These are phyloP conservation scores for Boletus edulis DNA, from an alignment of 768 basidiomycete species.

Conservation along the genomic window DNA sequence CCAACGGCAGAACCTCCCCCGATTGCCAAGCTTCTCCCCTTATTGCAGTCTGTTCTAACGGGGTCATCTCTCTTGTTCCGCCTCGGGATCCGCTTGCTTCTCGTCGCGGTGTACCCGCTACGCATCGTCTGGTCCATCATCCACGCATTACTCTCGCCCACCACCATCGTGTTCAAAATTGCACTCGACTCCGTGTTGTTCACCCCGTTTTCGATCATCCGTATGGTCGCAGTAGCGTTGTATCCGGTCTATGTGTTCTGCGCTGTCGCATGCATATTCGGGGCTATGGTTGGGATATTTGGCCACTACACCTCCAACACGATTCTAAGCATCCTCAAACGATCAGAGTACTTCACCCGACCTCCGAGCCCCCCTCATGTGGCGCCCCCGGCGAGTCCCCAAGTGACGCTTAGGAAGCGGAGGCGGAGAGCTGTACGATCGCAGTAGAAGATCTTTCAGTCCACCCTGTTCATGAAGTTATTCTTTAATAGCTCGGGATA, in stretches of 20 bases:
- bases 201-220: constrained; percentile 41
- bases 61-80: constrained; percentile 14
- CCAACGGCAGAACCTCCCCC: constrained; percentile 18
- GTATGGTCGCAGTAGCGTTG: constrained; percentile 41
- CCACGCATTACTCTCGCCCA: constrained; percentile 47
- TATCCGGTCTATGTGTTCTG: constrained; percentile 58
- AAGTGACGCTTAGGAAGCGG: constrained; percentile 19
- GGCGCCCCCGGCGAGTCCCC: constrained; percentile 2
- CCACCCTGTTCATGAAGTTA: neutral
- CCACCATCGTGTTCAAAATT: constrained; percentile 41
- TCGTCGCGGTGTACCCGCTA: constrained; percentile 18
- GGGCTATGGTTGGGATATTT: constrained; percentile 42
- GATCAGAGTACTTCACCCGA: constrained; percentile 11
- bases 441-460: constrained; percentile 12
- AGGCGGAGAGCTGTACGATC: constrained; percentile 22
- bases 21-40: constrained; percentile 23
- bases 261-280: constrained; percentile 54
- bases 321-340: constrained; percentile 11
- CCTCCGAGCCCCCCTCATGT: neutral
- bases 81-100: constrained; percentile 8
- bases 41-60: constrained; percentile 10
- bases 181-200: constrained; percentile 41
- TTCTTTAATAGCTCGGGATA: neutral
- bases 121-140: constrained; percentile 24
- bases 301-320: constrained; percentile 28